Evolutionary conservation across 495 filamentous ascomycete species (phyloP), one percentile per base, ranked within the genome.

Genomic region (Lineolata rhizophorae): DNA sequence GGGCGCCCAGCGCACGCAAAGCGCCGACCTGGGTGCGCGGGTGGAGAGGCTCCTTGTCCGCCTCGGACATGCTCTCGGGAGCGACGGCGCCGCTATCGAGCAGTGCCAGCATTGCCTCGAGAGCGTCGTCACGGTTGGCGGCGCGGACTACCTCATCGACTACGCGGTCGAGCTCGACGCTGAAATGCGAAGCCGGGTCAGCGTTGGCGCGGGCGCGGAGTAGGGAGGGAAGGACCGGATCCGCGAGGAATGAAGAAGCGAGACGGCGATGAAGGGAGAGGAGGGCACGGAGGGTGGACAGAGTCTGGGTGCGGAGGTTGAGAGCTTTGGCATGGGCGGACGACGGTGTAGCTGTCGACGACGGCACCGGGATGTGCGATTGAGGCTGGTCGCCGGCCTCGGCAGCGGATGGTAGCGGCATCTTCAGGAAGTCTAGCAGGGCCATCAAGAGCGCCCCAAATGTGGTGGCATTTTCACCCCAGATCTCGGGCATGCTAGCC

Each of bases 301-400:
- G 57, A 4, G 77, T 72, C 49, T 93, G 84, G 4, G 77, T 74
- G 50, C 84, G 83, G 34, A 85, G 63, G 34, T 90, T 81, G 32
- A 67, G 62, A 0, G 62, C 56, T 46, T 74, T 76, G 30, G 56
- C 60, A 2, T 64, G 40, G 18, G 60, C 33, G 34, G 21, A 49
- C 42, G 41, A 38, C 15, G 49, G 41, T 8, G 38, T 38, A 24
- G 52, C 46, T 12, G 29, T 27, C 18, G 47, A 41, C 3, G 47
- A 30, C 26, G n/a, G n/a, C n/a, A n/a, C n/a, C n/a, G n/a, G n/a
- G n/a, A n/a, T n/a, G n/a, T n/a, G n/a, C n/a, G n/a, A n/a, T n/a
- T n/a, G n/a, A n/a, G n/a, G n/a, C n/a, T n/a, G n/a, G n/a, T n/a
- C n/a, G n/a, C n/a, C n/a, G n/a, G n/a, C n/a, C n/a, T n/a, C n/a